Percentiles rank a stretch among this genome's conserved stretches.
phyloP scores from a whole-genome alignment of 805 yeast genomes.

The Candida montana region DNA sequence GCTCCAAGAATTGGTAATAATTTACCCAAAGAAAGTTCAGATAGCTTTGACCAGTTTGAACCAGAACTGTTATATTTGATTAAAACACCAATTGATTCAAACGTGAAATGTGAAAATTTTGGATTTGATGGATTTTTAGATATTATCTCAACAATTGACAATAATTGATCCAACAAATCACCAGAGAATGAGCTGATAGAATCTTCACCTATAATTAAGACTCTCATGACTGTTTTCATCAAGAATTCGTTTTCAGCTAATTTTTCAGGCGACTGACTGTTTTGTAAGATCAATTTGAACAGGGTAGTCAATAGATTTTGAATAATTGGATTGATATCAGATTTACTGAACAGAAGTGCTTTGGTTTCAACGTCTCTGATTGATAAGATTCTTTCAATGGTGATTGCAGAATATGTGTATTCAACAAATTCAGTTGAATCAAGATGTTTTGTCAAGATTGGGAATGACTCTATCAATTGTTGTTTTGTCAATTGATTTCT shows the following conservation, averaged over 20 bases:
- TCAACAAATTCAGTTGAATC: slow-evolving; percentile 68
- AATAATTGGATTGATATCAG: slow-evolving; percentile 62
- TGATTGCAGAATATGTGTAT: slow-evolving; percentile 88
- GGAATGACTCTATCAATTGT: slow-evolving; percentile 75
- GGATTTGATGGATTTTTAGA: slow-evolving; percentile 94
- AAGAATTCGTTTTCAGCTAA: slow-evolving; percentile 92
- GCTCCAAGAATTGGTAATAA: slow-evolving; percentile 63
- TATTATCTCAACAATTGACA: slow-evolving; percentile 64
- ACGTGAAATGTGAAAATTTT: slow-evolving; percentile 81
- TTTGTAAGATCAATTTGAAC: slow-evolving; percentile 58
- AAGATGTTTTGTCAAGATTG: slow-evolving; percentile 69
- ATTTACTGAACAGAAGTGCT: slow-evolving; percentile 59
- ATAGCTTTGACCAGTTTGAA: slow-evolving; percentile 28
- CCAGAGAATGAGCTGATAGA: slow-evolving; percentile 42
- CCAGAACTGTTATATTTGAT: slow-evolving; percentile 43
- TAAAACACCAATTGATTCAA: slow-evolving; percentile 80
- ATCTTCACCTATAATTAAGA: slow-evolving; percentile 67
- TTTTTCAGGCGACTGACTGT: slow-evolving; percentile 72
- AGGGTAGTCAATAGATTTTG: slow-evolving; percentile 59
- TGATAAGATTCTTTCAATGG: slow-evolving; percentile 82
- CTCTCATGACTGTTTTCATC: slow-evolving; percentile 84
- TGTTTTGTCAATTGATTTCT: slow-evolving; percentile 89
- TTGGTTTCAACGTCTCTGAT: slow-evolving; percentile 52
- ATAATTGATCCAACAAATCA: slow-evolving; percentile 54
- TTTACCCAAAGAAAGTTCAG: slow-evolving; percentile 55